Base-by-base conservation (phyloP, 2,329 filamentous ascomycete species). In the Dothideomycetidae sp. region DNA sequence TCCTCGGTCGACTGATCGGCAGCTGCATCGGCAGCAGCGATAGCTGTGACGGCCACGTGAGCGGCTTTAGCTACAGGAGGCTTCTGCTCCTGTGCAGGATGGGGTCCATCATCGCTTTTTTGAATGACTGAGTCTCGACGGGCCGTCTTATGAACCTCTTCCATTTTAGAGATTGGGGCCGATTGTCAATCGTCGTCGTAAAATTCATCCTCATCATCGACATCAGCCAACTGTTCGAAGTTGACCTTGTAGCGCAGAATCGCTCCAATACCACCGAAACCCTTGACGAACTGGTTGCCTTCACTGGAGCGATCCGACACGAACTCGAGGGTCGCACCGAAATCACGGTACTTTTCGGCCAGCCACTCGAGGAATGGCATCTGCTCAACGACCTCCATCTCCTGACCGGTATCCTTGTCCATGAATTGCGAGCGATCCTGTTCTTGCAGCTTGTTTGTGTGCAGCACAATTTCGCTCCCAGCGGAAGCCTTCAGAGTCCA, bases 211-310 rank as follows among this genome's bases (percentile, higher is more conserved):
- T 66, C 62, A 60, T 93, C 86, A 55, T 81, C 76, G 55, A 81
- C 71, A 60, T 96, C 90, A 62, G 80, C 81, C 62, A 98, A 73
- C 64, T 98, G 92, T 67, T 98, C 92, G 67, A 98, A 98, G 71
- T 98, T 98, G 71, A 98, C 84, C 71, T 94, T 94, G 77, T 98
- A 98, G 52, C 90, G 85, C 58, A 98, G 76, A 55, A 98, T 79
- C 47, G 88, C 88, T 50, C 90, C 90, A 52, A 98, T 93, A 56
- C 90, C 90, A 78, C 90, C 90, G 57, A 98, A 98, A 46, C 90
- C 90, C 70, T 94, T 96, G 55, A 98, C 90, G 64, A 98, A 98
- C 69, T 98, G 90, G 66, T 98, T 98, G 58, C 90, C 90, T 66
- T 98, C 90, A 44, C 83, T 93, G 43, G 88, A 96, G 48, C 85